These are phyloP conservation scores for Solanum etuberosum DNA, from an alignment of 257 asterid genomes.

Conservation along the genomic window DNA sequence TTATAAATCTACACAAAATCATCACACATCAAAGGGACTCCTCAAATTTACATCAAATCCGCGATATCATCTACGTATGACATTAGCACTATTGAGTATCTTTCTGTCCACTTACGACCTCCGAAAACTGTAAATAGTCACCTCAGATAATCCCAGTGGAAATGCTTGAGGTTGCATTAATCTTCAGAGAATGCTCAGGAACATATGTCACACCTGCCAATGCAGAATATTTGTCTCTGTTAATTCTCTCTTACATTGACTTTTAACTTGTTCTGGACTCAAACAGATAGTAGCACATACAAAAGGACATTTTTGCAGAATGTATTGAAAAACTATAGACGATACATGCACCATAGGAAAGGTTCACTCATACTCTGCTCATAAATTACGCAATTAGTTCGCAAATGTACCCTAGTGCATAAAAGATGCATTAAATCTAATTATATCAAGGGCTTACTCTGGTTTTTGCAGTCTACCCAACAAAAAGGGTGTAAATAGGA, in stretches of 20 bases:
- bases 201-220: slow-evolving; percentile 60
- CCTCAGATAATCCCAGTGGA: slow-evolving; percentile 54
- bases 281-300: neutral
- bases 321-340: neutral
- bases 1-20: neutral
- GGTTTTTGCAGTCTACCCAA: neutral
- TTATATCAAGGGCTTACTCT: neutral
- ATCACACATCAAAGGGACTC: neutral
- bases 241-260: neutral
- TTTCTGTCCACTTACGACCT: neutral
- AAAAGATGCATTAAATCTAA: neutral
- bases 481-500: neutral
- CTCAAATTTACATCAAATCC: neutral
- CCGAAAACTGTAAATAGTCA: neutral
- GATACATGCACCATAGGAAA: neutral
- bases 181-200: slow-evolving; percentile 91
- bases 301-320: neutral
- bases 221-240: neutral
- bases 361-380: neutral
- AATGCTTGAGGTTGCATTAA: slow-evolving; percentile 83
- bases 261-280: neutral
- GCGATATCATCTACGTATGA: neutral
- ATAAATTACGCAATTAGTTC: neutral
- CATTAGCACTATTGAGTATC: neutral
- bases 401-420: neutral